Evolutionary conservation across 805 yeast genomes (phyloP), one percentile per base, ranked within the genome.

Genomic region (Komagataella pastoris): DNA sequence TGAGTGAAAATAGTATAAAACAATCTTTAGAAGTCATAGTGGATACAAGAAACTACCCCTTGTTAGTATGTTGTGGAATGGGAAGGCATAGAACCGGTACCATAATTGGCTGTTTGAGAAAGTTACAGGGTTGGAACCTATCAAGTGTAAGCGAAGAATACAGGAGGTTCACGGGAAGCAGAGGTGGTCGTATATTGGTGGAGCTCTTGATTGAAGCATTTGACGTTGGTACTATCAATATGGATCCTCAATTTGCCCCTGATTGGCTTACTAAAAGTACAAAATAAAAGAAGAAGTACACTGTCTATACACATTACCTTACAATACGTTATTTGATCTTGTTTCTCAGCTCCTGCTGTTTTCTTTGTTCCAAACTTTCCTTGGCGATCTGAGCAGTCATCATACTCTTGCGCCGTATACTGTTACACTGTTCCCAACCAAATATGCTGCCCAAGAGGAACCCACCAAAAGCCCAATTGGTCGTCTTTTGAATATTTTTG

Each of bases 61-160:
- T 93, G 55, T 69, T 93, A 50, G 90, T 90, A 3, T 93, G 98
- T 65, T 93, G 98, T 60, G 97, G 97, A 12, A 93, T 93, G 99
- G 99, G 99, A 0, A 73, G 99, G 58, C 99, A 91, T 65, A 74
- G 99, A 57, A 90, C 98, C 0, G 99, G 99, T 1, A 90, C 98
- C 0, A 96, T 93, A 3, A 80, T 93, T 54, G 99, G 99, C 1
- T 91, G 99, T 65, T 69, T 91, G 48, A 72, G 99, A 56, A 75
- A 96, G 54, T 70, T 93, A 17, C 97, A 93, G 73, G 91, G 95
- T n/a, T 91, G 99, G 99, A 93, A 95, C 61, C 70, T 91, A 62
- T 97, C 98, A 8, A 71, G 85, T 64, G 93, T 91, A 1, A 80
- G 89, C 52, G 99, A 91, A 64, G 99, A 91, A 64, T 91, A 91